Evolutionary conservation across 1,284 basidiomycete genomes (phyloP).

Genomic region (Leccinum huronense): DNA sequence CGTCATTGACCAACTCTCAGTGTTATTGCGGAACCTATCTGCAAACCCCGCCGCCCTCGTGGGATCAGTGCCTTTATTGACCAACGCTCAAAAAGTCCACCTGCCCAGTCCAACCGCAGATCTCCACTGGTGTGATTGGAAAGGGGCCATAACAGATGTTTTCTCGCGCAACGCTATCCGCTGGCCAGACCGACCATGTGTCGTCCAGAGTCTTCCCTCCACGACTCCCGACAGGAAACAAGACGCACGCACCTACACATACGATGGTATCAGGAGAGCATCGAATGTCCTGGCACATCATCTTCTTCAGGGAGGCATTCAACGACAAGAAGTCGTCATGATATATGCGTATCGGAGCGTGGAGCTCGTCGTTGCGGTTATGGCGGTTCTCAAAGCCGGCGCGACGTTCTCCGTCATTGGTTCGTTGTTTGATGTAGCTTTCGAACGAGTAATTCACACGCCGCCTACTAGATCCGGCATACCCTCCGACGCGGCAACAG

Average conservation of each 20-base stretch:
- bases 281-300: slow-evolving; percentile 93
- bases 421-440: slow-evolving; percentile 36
- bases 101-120: slow-evolving; percentile 88
- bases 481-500: slow-evolving; percentile 93
- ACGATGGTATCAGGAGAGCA: slow-evolving; percentile 80
- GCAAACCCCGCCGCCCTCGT: slow-evolving; percentile 60
- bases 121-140: slow-evolving; percentile 96
- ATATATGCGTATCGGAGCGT: slow-evolving; percentile 98
- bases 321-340: slow-evolving; percentile 97
- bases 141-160: slow-evolving; percentile 93
- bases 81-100: slow-evolving; percentile 64
- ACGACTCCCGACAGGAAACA: slow-evolving; percentile 45
- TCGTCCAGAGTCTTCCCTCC: slow-evolving; percentile 73
- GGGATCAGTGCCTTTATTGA: slow-evolving; percentile 80
- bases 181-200: slow-evolving; percentile 79
- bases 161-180: slow-evolving; percentile 81
- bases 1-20: slow-evolving; percentile 85
- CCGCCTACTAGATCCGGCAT: slow-evolving; percentile 78
- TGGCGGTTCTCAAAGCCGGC: slow-evolving; percentile 96
- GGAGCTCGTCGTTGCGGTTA: slow-evolving; percentile 95
- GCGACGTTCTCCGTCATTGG: slow-evolving; percentile 98
- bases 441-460: slow-evolving; percentile 13
- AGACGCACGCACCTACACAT: slow-evolving; percentile 68
- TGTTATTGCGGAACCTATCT: slow-evolving; percentile 75
- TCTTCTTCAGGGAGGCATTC: slow-evolving; percentile 80